Evolutionary conservation across 371 early-diverging fungal genomes (phyloP), one percentile per base, ranked within the genome.

Genomic region (Syncephalis plumigaleata): DNA sequence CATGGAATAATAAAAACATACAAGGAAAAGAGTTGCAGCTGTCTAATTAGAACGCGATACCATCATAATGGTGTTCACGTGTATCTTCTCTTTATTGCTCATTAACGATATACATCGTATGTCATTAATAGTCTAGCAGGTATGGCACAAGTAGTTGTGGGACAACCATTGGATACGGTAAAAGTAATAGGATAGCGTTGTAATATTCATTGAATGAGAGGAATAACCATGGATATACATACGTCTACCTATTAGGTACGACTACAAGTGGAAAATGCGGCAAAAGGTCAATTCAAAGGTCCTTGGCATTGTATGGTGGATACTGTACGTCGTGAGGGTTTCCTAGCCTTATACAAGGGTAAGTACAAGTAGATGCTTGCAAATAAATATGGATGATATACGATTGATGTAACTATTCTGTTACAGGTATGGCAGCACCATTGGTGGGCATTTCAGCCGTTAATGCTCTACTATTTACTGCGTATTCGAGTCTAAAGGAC

Each of bases 371-470:
- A 27, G 20, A 9, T 37, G 38, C 25, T n/a, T n/a, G n/a, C n/a
- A n/a, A n/a, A n/a, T n/a, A n/a, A n/a, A n/a, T n/a, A n/a, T 25
- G 16, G 21, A 27, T 2, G 20, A 36, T 22, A n/a, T 43, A 16
- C 16, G 11, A 16, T 22, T 42, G 15, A 27, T 42, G 13, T 23
- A n/a, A n/a, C n/a, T n/a, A n/a, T 23, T 49, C n/a, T n/a, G n/a
- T n/a, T n/a, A n/a, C n/a, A 72, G 79, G 84, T 21, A 85, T 85
- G 85, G 77, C 80, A 18, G 75, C 79, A 57, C 85, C 85, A 21
- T 55, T 85, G 47, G 61, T 81, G n/a, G 87, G 87, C 17, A 79
- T 84, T 21, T 79, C 81, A 13, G 79, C 84, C 1, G 86, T 87
- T 45, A 87, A 87, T 48, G 79, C 87, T 3, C 62, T 87, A 46